Evolutionary conservation across 2,329 filamentous ascomycete genomes (phyloP), one percentile per base, ranked within the genome.

Genomic region (Talaromyces sp.): DNA sequence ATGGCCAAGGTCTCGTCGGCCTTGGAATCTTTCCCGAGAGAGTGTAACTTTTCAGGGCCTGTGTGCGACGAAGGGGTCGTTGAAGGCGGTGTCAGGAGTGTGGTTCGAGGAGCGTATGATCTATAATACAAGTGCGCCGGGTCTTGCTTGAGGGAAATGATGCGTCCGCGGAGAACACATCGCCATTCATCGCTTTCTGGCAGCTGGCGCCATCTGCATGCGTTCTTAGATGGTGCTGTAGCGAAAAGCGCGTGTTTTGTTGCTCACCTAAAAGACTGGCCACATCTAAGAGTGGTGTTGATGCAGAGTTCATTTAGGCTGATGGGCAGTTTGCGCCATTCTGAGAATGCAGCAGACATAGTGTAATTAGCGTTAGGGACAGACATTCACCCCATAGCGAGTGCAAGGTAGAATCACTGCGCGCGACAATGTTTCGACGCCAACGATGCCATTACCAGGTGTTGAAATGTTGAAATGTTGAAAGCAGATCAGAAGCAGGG

Each of bases 271-370:
- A 99, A 99, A 0, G 93, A 96, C 74, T 99, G 94, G 3, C 94
- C 94, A 73, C 94, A 99, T 63, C 93, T 88, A 35, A 99, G 80
- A 0, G 92, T 96, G 0, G 93, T 99, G 68, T 96, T 91, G 65
- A 99, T 92, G 72, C 91, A 97, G 3, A 99, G 84, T 72, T 99
- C 94, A 3, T 87, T 85, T 35, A 96, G 78, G 62, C 82, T 89
- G 46, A 97, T 79, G 26, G 94, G 92, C 66, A 99, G 78, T 78
- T 90, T 95, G 65, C 86, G 86, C 94, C 94, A 99, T 72, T 91
- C 89, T 17, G 87, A 81, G n/a, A 85, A 79, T 31, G 81, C 81
- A 54, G 75, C 59, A 51, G 78, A 70, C 76, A 78, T 74, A 54
- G 26, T 57, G 48, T 57, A 50, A 54, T 21, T 46, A 24, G 14